Conservation (phyloP, 1,284 basidiomycete species). For the Ganoderma sinense region DNA sequence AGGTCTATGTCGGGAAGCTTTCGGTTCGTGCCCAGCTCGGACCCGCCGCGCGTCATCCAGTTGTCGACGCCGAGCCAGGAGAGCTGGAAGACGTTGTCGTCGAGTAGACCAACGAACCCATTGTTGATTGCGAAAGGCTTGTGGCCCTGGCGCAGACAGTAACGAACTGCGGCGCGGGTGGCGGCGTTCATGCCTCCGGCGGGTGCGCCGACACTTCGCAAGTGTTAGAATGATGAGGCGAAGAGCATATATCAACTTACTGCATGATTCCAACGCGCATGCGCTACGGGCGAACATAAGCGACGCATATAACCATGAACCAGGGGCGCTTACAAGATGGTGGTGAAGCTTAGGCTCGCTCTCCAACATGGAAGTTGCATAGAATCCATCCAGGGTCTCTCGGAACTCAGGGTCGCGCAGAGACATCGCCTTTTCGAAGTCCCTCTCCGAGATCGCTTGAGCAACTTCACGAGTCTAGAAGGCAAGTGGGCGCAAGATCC, state of each 20-base stretch:
- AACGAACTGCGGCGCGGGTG: constrained; percentile 92
- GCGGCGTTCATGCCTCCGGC: constrained; percentile 99
- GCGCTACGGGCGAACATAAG: constrained; percentile 52
- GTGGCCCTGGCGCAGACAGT: constrained; percentile 93
- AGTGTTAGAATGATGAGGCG: not conserved
- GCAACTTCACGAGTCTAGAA: constrained; percentile 86
- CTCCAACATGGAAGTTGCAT: constrained; percentile 73
- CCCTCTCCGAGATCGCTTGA: constrained; percentile 81
- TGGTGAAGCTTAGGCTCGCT: constrained; percentile 68
- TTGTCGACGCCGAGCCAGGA: constrained; percentile 98
- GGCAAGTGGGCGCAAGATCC: constrained; percentile 1
- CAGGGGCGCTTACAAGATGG: constrained; percentile 55
- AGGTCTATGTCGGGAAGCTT: constrained; percentile 87
- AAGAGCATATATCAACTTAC: constrained; percentile 55
- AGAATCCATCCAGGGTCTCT: constrained; percentile 89
- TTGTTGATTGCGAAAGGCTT: constrained; percentile 93
- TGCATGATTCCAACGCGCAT: constrained; percentile 94
- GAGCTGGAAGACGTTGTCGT: constrained; percentile 87
- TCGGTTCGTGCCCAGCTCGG: constrained; percentile 97
- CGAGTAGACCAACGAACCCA: constrained; percentile 93
- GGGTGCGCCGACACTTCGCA: constrained; percentile 87
- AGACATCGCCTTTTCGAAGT: constrained; percentile 90
- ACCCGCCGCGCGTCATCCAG: constrained; percentile 97
- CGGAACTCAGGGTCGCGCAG: constrained; percentile 93
- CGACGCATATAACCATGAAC: not conserved